Conservation (phyloP, 352 stramenopile species). For the Phytophthora pisi region DNA sequence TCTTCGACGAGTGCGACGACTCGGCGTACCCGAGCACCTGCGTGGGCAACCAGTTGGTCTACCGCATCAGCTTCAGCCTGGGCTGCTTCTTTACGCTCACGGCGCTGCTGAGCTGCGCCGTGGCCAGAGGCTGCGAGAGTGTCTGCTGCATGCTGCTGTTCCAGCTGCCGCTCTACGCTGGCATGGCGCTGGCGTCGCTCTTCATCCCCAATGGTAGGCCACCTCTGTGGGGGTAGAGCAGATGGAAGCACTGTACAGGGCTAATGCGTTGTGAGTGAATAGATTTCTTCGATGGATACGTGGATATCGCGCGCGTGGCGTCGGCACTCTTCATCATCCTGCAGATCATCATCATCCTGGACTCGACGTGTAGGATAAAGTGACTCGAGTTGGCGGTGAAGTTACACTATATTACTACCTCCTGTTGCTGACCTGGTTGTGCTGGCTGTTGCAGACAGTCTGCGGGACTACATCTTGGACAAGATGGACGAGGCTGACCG, state of each 20-base stretch:
- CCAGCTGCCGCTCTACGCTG: constrained; percentile 66
- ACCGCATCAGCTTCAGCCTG: constrained; percentile 78
- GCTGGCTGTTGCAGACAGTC: constrained; percentile 46
- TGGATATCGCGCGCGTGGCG: constrained; percentile 59
- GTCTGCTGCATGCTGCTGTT: constrained; percentile 71
- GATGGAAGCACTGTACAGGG: background rate
- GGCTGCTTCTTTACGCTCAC: constrained; percentile 70
- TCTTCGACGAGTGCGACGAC: constrained; percentile 57
- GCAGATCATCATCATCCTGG: constrained; percentile 85
- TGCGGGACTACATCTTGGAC: constrained; percentile 67
- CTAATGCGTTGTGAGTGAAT: constrained; percentile 7
- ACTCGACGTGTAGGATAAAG: constrained; percentile 59
- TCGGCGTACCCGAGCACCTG: constrained; percentile 46
- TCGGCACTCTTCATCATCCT: constrained; percentile 75
- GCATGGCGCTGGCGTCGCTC: constrained; percentile 57
- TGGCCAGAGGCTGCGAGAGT: constrained; percentile 57
- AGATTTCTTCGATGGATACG: constrained; percentile 73
- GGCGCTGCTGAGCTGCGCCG: constrained; percentile 51
- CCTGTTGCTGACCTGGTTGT: background rate
- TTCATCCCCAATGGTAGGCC: constrained; percentile 68
- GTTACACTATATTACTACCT: background rate
- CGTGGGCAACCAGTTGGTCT: constrained; percentile 79
- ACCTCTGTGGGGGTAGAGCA: background rate
- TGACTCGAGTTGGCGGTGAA: background rate
- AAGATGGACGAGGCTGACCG: constrained; percentile 71